A percentile compares a stretch with the other conserved stretches of the same genome.
Conservation (phyloP, 1,284 basidiomycete species). For the Ganoderma boninense region DNA sequence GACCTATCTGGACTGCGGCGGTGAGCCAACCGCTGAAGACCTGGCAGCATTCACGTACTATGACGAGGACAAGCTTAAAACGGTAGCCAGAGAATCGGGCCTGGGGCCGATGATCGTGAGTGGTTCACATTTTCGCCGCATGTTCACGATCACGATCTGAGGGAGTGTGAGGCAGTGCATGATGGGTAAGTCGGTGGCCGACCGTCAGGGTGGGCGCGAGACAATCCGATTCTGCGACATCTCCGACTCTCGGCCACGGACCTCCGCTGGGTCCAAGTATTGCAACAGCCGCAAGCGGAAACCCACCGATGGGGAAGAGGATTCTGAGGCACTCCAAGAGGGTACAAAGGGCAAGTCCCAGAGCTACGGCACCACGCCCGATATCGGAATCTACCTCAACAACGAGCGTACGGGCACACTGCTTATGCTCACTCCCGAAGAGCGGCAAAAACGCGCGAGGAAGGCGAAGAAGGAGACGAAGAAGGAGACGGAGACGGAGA, state of each 20-base stretch:
- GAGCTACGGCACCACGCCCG: neutral
- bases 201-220: neutral
- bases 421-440: neutral
- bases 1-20: neutral
- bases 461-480: too few species aligned
- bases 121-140: neutral
- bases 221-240: neutral
- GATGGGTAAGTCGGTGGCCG: neutral
- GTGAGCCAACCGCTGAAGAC: neutral
- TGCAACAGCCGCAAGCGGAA: neutral
- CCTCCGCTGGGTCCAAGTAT: neutral
- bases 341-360: neutral
- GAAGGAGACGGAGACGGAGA: neutral
- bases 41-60: neutral
- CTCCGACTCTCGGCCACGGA: neutral
- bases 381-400: neutral
- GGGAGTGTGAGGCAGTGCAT: neutral
- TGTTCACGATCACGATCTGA: too few species aligned
- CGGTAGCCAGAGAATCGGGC: neutral
- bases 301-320: neutral
- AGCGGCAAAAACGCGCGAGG: neutral
- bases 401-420: neutral
- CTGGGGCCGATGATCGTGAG: neutral
- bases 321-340: neutral
- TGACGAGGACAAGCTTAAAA: neutral